Percentiles rank a stretch among this genome's conserved stretches.
Evolutionary conservation across 1,284 basidiomycete species (phyloP).

Genomic region (Mycena citricolor): DNA sequence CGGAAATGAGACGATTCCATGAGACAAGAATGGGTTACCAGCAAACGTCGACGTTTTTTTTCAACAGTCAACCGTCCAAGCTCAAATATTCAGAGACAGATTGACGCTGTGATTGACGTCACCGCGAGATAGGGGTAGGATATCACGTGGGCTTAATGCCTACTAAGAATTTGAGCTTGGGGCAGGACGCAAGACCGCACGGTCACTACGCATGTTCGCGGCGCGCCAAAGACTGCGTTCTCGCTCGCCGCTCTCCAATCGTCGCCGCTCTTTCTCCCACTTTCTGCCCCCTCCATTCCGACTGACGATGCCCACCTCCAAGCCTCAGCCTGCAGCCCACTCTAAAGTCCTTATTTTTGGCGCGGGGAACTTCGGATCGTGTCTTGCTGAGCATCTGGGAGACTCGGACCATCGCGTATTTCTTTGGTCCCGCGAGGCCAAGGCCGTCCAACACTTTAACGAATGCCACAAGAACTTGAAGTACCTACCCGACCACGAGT

Average conservation of each 20-base stretch:
- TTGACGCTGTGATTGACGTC: too few species aligned
- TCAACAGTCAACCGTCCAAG: too few species aligned
- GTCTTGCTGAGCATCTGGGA: slow-evolving; percentile 79
- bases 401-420: slow-evolving; percentile 75
- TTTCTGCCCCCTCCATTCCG: slow-evolving; percentile 20
- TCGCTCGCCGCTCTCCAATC: slow-evolving; percentile 13
- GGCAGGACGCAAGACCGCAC: too few species aligned
- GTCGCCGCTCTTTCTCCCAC: slow-evolving; percentile 15
- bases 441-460: slow-evolving; percentile 69
- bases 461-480: slow-evolving; percentile 62
- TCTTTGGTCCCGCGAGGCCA: slow-evolving; percentile 70
- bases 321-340: slow-evolving; percentile 36
- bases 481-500: slow-evolving; percentile 70
- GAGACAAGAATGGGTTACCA: too few species aligned
- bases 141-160: too few species aligned
- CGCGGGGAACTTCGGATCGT: slow-evolving; percentile 83
- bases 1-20: too few species aligned
- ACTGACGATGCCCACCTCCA: slow-evolving; percentile 37
- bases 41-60: too few species aligned
- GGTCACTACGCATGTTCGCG: too few species aligned
- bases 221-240: slow-evolving; percentile 17
- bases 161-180: too few species aligned
- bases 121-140: too few species aligned
- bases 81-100: too few species aligned
- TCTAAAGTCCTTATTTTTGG: slow-evolving; percentile 73